Evolutionary conservation across 352 stramenopile genomes (phyloP).

Genomic region (Pythium graminicola): DNA sequence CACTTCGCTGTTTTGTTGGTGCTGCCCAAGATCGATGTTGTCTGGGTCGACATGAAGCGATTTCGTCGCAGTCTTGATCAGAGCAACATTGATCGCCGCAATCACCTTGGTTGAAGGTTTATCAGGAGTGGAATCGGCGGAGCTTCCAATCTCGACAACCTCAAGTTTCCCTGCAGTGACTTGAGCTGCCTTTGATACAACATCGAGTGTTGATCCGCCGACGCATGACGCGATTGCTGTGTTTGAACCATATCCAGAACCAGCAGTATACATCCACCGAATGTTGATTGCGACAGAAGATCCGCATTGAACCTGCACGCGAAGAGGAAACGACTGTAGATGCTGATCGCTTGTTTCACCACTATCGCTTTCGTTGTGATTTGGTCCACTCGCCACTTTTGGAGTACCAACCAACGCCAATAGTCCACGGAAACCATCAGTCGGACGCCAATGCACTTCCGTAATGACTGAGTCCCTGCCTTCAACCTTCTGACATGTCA

Average conservation of each 20-base stretch:
- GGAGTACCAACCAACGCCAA: constrained; percentile 29
- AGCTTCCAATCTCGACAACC: constrained; percentile 27
- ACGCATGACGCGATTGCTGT: constrained; percentile 65
- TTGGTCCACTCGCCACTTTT: not conserved
- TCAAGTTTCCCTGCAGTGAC: constrained; percentile 53
- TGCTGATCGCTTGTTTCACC: not conserved
- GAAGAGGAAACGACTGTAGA: constrained; percentile 28
- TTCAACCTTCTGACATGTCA: not conserved
- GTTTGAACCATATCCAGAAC: constrained; percentile 54
- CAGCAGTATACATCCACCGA: constrained; percentile 59
- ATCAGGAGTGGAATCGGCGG: not conserved
- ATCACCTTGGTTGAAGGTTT: not conserved
- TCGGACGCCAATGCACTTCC: constrained; percentile 56
- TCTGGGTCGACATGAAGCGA: constrained; percentile 65
- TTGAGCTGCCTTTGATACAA: constrained; percentile 47
- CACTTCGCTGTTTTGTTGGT: constrained; percentile 59
- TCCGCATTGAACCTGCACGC: constrained; percentile 33
- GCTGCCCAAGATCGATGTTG: constrained; percentile 68
- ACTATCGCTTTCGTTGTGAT: not conserved
- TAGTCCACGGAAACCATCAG: constrained; percentile 40
- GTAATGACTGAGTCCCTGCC: constrained; percentile 22
- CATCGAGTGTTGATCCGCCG: constrained; percentile 53
- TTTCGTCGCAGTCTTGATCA: constrained; percentile 63
- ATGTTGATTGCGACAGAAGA: constrained; percentile 36
- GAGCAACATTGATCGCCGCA: constrained; percentile 41